Base-by-base conservation (phyloP, 768 basidiomycete species). In the Suillus tomentosus region DNA sequence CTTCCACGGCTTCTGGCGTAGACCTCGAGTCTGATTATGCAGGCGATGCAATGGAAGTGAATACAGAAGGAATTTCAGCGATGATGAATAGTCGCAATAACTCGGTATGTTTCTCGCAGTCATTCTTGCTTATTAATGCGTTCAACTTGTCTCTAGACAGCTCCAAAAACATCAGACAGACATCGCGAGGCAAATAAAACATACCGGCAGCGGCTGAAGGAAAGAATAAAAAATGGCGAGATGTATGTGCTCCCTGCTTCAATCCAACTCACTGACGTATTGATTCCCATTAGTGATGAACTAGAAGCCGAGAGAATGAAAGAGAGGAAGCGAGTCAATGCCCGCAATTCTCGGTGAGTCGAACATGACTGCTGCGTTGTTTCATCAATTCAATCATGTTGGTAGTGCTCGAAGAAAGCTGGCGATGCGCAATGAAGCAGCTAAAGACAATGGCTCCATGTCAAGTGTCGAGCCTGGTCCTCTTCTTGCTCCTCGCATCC, bases 191-290 rank as follows among this genome's bases (percentile, higher is more conserved):
- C 56, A 17, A 57, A 57, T 10, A 57, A 57, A 24, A 57, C 40
- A 22, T 57, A 57, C 24, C 27, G 57, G 8, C 57, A 58, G 17
- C 39, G 40, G 24, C 3, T 58, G 57, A 58, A 58, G 36, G 57
- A 58, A 42, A 42, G 57, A 42, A 42, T 58, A 58, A 39, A 58
- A 14, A 58, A 58, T 42, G 57, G 57, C 17, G 57, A 58, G 24
- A 42, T 58, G 57, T 58, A 58, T 19, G 40, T 58, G 31, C 5
- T 19, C 24, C 24, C 17, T 10, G 17, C 40, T 19, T 58, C 17
- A 4, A 11, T 24, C 22, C 3, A 6, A 19, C 15, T 42, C 1
- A 5, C 17, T 17, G 17, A 58, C 3, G 10, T 58, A 42, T 40
- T n/a, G 24, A 42, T 31, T 5, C 5, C 24, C 11, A 11, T 19